Evolutionary conservation across 345 rosid species (phyloP).

Genomic region (Lepidium sativum): DNA sequence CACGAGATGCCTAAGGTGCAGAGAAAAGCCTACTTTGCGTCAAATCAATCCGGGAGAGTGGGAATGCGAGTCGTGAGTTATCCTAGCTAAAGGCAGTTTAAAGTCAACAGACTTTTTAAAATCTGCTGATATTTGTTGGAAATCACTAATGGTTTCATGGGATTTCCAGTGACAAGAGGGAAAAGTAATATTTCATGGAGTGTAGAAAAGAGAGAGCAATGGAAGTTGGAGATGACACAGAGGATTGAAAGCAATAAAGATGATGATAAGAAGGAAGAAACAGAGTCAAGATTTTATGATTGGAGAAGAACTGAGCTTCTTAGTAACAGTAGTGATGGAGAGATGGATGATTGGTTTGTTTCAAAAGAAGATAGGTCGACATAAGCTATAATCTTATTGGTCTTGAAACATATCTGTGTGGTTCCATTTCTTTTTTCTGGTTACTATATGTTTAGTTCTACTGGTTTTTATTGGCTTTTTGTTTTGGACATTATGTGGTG

Average conservation of each 20-base stretch:
- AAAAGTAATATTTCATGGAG: conserved; percentile 39
- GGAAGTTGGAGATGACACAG: conserved; percentile 49
- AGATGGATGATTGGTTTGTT: conserved; percentile 66
- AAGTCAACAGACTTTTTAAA: not conserved
- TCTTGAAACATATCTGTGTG: not conserved
- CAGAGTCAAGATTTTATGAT: conserved; percentile 4
- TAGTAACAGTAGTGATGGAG: conserved; percentile 45
- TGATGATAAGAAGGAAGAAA: conserved; percentile 19
- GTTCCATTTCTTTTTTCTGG: not conserved
- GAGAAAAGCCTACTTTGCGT: conserved; percentile 66
- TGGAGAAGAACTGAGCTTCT: conserved; percentile 26
- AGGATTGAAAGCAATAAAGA: conserved; percentile 8
- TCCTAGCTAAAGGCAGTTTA: not conserved
- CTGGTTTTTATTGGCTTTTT: not conserved
- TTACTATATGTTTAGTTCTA: no score
- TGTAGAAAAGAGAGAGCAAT: conserved; percentile 34
- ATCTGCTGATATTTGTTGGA: not conserved
- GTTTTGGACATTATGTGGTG: not conserved
- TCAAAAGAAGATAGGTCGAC: not conserved
- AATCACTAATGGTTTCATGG: conserved; percentile 10
- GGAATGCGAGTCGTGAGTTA: conserved; percentile 91
- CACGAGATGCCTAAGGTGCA: conserved; percentile 67
- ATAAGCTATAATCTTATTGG: not conserved
- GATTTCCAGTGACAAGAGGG: conserved; percentile 60
- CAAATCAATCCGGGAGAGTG: conserved; percentile 89